phyloP scores from a whole-genome alignment of 1,139 yeast species.

The Casaregolazyma lundiana region DNA sequence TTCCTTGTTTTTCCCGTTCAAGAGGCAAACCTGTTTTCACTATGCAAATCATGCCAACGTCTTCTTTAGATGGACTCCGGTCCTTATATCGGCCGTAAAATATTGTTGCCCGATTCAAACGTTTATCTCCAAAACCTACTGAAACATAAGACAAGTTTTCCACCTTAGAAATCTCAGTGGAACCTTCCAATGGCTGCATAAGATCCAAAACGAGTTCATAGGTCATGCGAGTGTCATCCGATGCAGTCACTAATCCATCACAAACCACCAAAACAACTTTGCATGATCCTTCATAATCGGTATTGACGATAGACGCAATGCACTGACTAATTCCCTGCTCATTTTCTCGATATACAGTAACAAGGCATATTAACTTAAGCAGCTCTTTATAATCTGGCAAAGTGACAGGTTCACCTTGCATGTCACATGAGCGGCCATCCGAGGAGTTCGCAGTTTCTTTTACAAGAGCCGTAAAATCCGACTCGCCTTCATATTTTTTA shows the following conservation, averaged over 20 bases:
- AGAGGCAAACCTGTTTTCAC: constrained; percentile 31
- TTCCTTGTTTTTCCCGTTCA: constrained; percentile 38
- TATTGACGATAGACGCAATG: constrained; percentile 29
- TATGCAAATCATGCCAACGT: constrained; percentile 34
- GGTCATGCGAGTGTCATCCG: constrained; percentile 27
- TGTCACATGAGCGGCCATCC: no score
- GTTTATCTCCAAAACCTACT: constrained; percentile 30
- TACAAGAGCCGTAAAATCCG: neutral
- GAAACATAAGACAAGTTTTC: constrained; percentile 29
- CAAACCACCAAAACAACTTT: constrained; percentile 32
- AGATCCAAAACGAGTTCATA: constrained; percentile 33
- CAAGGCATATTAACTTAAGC: constrained; percentile 27
- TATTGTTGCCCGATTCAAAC: constrained; percentile 31
- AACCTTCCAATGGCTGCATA: constrained; percentile 57
- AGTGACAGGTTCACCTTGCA: neutral
- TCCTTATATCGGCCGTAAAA: constrained; percentile 32
- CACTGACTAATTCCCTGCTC: constrained; percentile 30
- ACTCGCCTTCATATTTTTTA: neutral
- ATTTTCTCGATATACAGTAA: constrained; percentile 34
- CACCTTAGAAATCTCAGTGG: constrained; percentile 20
- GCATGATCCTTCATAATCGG: constrained; percentile 29
- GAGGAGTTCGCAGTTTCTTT: neutral
- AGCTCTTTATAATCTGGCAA: constrained; percentile 7
- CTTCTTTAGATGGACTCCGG: constrained; percentile 40
- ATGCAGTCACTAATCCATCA: constrained; percentile 33